Evolutionary conservation across 306 rosid species (phyloP).

Genomic region (Lupinus albus): DNA sequence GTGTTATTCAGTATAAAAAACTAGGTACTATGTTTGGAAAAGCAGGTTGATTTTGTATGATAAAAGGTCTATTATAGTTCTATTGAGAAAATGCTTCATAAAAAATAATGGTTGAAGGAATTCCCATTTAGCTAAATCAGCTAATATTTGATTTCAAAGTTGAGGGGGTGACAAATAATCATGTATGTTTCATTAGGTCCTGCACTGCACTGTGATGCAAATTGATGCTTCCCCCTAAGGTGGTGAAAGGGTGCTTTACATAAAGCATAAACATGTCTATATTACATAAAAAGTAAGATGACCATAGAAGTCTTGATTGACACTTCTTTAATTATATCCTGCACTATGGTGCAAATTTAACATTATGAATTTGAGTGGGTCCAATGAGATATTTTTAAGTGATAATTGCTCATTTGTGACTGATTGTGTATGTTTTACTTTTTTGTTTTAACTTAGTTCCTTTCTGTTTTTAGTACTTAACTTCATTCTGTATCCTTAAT

Average conservation of each 20-base stretch:
- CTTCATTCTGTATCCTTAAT: neutral
- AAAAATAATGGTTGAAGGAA: neutral
- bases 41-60: conserved; percentile 14
- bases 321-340: neutral
- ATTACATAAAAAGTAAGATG: neutral
- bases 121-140: neutral
- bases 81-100: neutral
- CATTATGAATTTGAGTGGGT: conserved; percentile 9
- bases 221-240: neutral
- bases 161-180: neutral
- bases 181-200: neutral
- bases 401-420: conserved; percentile 6
- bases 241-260: neutral
- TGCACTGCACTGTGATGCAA: too few relatives aligned
- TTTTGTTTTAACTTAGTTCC: neutral
- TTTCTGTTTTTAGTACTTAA: neutral
- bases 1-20: too few relatives aligned
- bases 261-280: neutral
- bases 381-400: conserved; percentile 1
- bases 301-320: neutral
- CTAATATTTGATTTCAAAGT: neutral
- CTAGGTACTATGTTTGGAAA: neutral
- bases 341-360: conserved; percentile 6
- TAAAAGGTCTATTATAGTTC: neutral
- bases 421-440: neutral